Conservation (phyloP, 2,329 filamentous ascomycete genomes). For the Coleophoma eucalyptorum region DNA sequence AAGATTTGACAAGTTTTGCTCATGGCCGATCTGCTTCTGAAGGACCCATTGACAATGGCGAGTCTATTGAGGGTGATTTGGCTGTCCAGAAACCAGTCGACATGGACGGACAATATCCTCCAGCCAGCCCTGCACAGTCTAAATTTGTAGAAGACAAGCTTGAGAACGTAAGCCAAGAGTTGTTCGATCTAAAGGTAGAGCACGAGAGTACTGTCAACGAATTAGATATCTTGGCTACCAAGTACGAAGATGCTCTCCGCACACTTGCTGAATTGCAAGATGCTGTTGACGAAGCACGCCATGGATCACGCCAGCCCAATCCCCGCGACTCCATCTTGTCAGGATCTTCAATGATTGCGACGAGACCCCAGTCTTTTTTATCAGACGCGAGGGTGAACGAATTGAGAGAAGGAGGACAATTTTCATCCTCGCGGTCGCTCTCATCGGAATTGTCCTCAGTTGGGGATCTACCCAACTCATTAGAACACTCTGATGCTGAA, state of each 20-base stretch:
- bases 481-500: slow-evolving; percentile 59
- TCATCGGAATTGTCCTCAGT: slow-evolving; percentile 91
- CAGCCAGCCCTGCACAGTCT: slow-evolving; percentile 72
- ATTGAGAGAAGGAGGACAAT: slow-evolving; percentile 61
- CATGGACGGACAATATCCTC: slow-evolving; percentile 25
- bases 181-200: slow-evolving; percentile 84
- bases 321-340: slow-evolving; percentile 55
- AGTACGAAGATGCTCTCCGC: slow-evolving; percentile 86
- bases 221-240: slow-evolving; percentile 75
- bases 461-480: slow-evolving; percentile 68
- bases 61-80: slow-evolving; percentile 32
- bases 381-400: slow-evolving; percentile 70
- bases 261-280: slow-evolving; percentile 84
- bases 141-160: slow-evolving; percentile 90
- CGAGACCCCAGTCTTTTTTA: slow-evolving; percentile 78
- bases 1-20: slow-evolving; percentile 9
- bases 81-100: slow-evolving; percentile 24
- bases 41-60: slow-evolving; percentile 27
- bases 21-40: slow-evolving; percentile 22
- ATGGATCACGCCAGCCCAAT: slow-evolving; percentile 32
- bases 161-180: slow-evolving; percentile 85
- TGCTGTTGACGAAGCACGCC: slow-evolving; percentile 72
- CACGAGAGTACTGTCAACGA: slow-evolving; percentile 82
- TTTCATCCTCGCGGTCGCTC: slow-evolving; percentile 82
- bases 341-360: slow-evolving; percentile 40